Percentiles rank a stretch among this genome's conserved stretches.
Evolutionary conservation across 2,329 filamentous ascomycete species (phyloP).

Genomic region (Scedosporium dehoogii): DNA sequence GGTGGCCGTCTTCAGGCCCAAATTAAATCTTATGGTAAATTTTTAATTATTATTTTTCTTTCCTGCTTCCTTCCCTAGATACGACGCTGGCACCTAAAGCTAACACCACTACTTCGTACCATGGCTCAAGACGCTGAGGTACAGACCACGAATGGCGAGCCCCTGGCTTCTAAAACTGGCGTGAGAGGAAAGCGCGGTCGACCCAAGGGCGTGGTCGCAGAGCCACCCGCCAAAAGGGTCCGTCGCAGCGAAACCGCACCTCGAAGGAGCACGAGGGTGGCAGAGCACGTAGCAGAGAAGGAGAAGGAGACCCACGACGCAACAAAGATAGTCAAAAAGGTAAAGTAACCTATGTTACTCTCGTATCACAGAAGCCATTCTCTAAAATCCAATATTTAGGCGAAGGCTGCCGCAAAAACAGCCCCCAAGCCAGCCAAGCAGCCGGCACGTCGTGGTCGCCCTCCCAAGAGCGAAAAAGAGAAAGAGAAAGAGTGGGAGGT

Average conservation of each 20-base stretch:
- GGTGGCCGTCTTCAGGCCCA: too few species aligned
- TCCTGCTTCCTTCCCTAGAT: too few species aligned
- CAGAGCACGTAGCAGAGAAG: too few species aligned
- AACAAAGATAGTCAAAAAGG: too few species aligned
- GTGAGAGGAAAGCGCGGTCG: background rate
- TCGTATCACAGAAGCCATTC: background rate
- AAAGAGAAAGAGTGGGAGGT: slow-evolving; percentile 31
- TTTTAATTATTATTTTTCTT: too few species aligned
- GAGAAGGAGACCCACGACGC: background rate
- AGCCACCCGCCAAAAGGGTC: background rate
- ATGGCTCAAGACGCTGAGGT: too few species aligned
- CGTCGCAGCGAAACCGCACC: background rate
- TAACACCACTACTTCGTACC: too few species aligned
- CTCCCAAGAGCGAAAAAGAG: slow-evolving; percentile 5
- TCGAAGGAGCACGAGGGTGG: background rate
- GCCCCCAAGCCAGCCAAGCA: background rate
- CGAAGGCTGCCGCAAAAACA: background rate
- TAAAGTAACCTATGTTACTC: too few species aligned
- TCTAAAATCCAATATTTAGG: background rate
- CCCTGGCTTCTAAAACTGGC: too few species aligned
- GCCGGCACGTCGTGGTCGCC: background rate
- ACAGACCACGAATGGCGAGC: too few species aligned
- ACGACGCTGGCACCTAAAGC: too few species aligned
- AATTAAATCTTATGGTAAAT: too few species aligned
- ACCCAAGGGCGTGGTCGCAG: background rate